A percentile compares a stretch with the other conserved stretches of the same genome.
These are phyloP conservation scores for Nicotiana tabacum DNA, from an alignment of 257 asterid genomes.

Conservation along the genomic window DNA sequence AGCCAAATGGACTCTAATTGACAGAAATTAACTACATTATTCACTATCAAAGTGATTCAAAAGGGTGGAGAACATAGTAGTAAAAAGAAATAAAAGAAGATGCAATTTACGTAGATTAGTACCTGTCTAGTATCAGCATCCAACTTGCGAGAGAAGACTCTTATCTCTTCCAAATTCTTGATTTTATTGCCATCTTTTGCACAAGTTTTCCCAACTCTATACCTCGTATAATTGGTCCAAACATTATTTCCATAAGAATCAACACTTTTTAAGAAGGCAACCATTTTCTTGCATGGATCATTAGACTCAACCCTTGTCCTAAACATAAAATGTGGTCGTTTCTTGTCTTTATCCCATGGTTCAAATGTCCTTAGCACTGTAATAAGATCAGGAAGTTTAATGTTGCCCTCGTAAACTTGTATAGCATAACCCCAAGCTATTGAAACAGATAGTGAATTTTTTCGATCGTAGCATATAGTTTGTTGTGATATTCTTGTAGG, in stretches of 20 bases:
- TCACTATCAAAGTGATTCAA: no score
- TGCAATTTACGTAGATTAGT: not conserved
- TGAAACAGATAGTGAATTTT: slow-evolving; percentile 50
- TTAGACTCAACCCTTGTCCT: slow-evolving; percentile 46
- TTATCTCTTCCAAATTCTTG: slow-evolving; percentile 35
- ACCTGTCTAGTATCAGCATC: slow-evolving; percentile 46
- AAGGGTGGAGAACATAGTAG: no score
- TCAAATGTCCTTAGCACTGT: slow-evolving; percentile 31
- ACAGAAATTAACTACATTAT: no score
- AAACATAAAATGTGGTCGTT: slow-evolving; percentile 50
- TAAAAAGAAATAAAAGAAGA: no score
- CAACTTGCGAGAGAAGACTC: slow-evolving; percentile 29
- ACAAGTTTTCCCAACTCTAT: slow-evolving; percentile 28
- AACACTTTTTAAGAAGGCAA: slow-evolving; percentile 37
- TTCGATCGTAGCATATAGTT: slow-evolving; percentile 57
- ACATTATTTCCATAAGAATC: slow-evolving; percentile 24
- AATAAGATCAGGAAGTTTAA: slow-evolving; percentile 43
- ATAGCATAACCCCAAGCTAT: slow-evolving; percentile 77
- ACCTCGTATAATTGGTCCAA: slow-evolving; percentile 42
- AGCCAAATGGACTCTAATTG: no score
- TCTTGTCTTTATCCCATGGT: slow-evolving; percentile 62
- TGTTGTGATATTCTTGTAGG: slow-evolving; percentile 71
- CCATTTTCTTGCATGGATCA: slow-evolving; percentile 59
- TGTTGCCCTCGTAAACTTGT: slow-evolving; percentile 57
- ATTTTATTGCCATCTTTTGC: slow-evolving; percentile 21